phyloP scores from a whole-genome alignment of 768 basidiomycete genomes.

The Clitopilus passeckerianus region DNA sequence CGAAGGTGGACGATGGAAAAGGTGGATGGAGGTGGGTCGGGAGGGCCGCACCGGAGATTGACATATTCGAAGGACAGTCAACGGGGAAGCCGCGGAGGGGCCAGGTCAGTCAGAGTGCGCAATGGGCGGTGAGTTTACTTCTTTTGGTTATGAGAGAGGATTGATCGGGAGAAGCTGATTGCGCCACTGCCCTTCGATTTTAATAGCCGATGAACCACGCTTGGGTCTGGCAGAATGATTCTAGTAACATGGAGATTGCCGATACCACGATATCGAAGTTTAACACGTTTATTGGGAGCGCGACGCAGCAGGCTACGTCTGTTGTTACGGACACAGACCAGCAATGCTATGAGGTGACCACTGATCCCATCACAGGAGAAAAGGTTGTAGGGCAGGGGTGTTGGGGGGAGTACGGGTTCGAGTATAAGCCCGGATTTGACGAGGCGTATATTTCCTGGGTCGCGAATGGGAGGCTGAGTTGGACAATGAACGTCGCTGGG shows the following conservation, averaged over 20 bases:
- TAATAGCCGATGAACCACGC: constrained; percentile 63
- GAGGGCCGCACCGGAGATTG: constrained; percentile 81
- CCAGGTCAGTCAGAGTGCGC: constrained; percentile 77
- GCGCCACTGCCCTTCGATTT: background rate
- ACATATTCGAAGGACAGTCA: constrained; percentile 78
- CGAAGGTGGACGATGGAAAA: constrained; percentile 57
- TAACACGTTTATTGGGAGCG: constrained; percentile 65
- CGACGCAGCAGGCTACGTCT: constrained; percentile 74
- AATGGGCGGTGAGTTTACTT: constrained; percentile 56
- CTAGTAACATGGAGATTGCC: constrained; percentile 46
- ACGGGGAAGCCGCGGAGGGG: constrained; percentile 40
- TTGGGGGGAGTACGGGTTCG: constrained; percentile 73
- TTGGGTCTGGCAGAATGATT: constrained; percentile 64
- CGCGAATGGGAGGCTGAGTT: constrained; percentile 53
- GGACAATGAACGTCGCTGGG: constrained; percentile 69
- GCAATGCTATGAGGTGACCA: constrained; percentile 55
- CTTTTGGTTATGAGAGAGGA: background rate
- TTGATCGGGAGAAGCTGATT: constrained; percentile 1
- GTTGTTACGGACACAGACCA: constrained; percentile 65
- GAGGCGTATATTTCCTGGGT: constrained; percentile 81
- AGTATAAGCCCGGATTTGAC: constrained; percentile 29
- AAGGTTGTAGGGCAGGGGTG: constrained; percentile 30
- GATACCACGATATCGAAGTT: constrained; percentile 48
- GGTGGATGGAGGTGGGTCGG: constrained; percentile 51
- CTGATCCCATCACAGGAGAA: background rate